Percentiles rank a stretch among this genome's conserved stretches.
Conservation (phyloP, 1,139 yeast species). For the Saccharomyces hybrid region DNA sequence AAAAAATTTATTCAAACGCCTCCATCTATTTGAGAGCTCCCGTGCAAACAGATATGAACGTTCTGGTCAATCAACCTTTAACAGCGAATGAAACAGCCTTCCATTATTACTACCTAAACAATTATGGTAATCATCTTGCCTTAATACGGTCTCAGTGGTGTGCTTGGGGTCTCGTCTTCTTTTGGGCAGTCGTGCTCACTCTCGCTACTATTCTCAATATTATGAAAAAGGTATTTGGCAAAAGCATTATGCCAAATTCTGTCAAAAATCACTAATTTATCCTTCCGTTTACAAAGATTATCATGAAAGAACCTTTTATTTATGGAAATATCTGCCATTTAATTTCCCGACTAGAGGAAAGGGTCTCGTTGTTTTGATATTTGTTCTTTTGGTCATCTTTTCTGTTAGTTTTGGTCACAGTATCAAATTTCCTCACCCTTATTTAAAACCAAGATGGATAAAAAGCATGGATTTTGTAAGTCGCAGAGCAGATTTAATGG, state of each 20-base stretch:
- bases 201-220: constrained; percentile 29
- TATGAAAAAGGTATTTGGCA: constrained; percentile 19
- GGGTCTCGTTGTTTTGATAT: constrained; percentile 36
- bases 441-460: constrained; percentile 36
- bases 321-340: constrained; percentile 29
- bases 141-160: constrained; percentile 35
- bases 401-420: constrained; percentile 37
- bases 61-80: constrained; percentile 29
- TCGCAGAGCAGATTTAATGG: constrained; percentile 48
- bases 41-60: constrained; percentile 15
- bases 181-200: constrained; percentile 34
- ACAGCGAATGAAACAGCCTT: constrained; percentile 30
- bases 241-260: constrained; percentile 10
- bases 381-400: constrained; percentile 34
- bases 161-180: constrained; percentile 38
- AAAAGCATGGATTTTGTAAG: constrained; percentile 40
- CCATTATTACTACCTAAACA: constrained; percentile 31
- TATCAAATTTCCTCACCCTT: constrained; percentile 36
- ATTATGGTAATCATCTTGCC: constrained; percentile 30
- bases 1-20: constrained; percentile 31
- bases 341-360: constrained; percentile 47
- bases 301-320: constrained; percentile 34
- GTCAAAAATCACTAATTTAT: constrained; percentile 32
- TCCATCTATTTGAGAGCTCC: constrained; percentile 29
- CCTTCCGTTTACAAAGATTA: constrained; percentile 40